These are phyloP conservation scores for Lycium ferocissimum DNA, from an alignment of 257 asterid species.

Conservation along the genomic window DNA sequence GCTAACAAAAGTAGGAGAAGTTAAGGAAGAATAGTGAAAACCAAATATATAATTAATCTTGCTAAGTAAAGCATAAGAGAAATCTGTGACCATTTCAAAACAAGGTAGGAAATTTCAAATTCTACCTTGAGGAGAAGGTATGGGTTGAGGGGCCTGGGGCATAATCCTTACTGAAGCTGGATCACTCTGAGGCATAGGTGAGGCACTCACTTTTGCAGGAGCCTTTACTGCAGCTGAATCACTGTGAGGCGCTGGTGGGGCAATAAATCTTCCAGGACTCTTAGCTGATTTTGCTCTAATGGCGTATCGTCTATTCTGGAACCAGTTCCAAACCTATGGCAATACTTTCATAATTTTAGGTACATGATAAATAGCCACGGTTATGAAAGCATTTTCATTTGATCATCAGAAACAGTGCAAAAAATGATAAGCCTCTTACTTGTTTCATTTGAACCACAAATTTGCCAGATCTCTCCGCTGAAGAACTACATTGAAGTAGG, in stretches of 20 bases:
- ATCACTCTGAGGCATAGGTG: slow-evolving; percentile 56
- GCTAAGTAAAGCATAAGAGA: slow-evolving; percentile 34
- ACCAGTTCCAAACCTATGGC: slow-evolving; percentile 79
- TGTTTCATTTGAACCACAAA: slow-evolving; percentile 79
- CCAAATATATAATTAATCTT: slow-evolving; percentile 26
- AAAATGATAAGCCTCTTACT: slow-evolving; percentile 47
- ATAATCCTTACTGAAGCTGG: slow-evolving; percentile 53
- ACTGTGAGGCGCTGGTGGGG: slow-evolving; percentile 50
- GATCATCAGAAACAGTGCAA: slow-evolving; percentile 9
- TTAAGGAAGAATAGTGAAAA: slow-evolving; percentile 15
- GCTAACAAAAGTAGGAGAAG: slow-evolving; percentile 31
- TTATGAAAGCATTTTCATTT: background rate
- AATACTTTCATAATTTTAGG: slow-evolving; percentile 24
- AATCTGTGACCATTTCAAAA: background rate
- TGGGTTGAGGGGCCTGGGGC: slow-evolving; percentile 60
- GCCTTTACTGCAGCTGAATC: slow-evolving; percentile 52
- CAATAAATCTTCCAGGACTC: slow-evolving; percentile 55
- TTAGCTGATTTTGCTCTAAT: slow-evolving; percentile 72
- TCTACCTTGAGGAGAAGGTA: slow-evolving; percentile 39
- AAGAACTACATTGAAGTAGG: slow-evolving; percentile 54
- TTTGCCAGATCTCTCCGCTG: slow-evolving; percentile 83
- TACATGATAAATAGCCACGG: background rate
- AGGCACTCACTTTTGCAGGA: slow-evolving; percentile 36
- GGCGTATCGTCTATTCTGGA: slow-evolving; percentile 86
- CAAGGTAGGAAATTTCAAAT: background rate